Base-by-base conservation (phyloP, 2,329 filamentous ascomycete species). In the Fusarium newnesense region DNA sequence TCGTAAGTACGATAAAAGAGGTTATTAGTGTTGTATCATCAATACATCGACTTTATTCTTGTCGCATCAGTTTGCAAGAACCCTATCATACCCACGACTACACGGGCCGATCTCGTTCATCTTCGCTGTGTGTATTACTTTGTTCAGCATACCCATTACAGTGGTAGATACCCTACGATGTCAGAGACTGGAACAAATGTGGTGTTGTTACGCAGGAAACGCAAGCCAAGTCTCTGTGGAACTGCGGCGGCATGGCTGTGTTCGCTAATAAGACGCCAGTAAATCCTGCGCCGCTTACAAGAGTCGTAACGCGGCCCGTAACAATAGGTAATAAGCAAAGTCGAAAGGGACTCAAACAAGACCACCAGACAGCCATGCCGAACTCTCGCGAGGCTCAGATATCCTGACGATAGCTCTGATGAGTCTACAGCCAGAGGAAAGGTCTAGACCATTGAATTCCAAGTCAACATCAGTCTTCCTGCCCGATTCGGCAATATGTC, bases 381-480 rank as follows among this genome's bases (percentile, higher is more conserved):
- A 39, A 24, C 24, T 24, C 24, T 28, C 13, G 39, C 50, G 32
- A 40, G 19, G 26, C 19, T 39, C 50, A 54, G 24, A 40, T 62
- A 60, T 73, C 49, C 70, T 54, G 58, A 56, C 39, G 40, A 44
- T 54, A 44, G 54, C 40, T 60, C 53, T 54, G 64, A 49, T 43
- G 54, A 56, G 46, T 39, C 57, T 47, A 28, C 18, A 15, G 15
- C 49, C 42, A 56, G 57, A 57, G 49, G 56, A 44, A 49, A 47
- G 67, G 75, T 75, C 75, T 73, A 71, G 75, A 75, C 70, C 75
- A 43, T 75, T 42, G 43, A 63, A 61, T 68, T 67, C 61, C 60
- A 62, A 56, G 67, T 60, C 64, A 56, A 69, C 64, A 76, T 70
- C 72, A 75, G 67, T 72, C 63, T 60, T 64, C 64, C 59, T 69